Conservation (phyloP, 2,329 filamentous ascomycete genomes). For the Oidium heveae region DNA sequence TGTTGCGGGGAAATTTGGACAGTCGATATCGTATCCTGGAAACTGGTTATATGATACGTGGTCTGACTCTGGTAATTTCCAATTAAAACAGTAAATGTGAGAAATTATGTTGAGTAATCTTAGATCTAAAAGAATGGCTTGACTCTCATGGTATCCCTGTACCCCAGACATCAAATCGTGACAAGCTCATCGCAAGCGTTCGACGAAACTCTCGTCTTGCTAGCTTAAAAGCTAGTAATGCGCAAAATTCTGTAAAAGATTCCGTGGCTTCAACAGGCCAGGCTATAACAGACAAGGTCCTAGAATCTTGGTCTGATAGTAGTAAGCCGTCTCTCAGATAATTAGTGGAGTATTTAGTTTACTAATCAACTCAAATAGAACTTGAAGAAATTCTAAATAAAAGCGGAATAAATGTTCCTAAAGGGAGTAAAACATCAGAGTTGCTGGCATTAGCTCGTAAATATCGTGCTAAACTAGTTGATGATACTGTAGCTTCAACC, state of each 20-base stretch:
- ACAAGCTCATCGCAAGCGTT: constrained; percentile 69
- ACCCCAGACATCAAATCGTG: constrained; percentile 61
- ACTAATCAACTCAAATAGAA: constrained; percentile 17
- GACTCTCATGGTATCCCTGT: constrained; percentile 67
- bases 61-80: constrained; percentile 38
- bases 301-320: constrained; percentile 74
- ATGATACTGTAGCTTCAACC: constrained; percentile 32
- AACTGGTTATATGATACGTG: constrained; percentile 84
- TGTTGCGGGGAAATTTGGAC: constrained; percentile 45
- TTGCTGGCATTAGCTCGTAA: constrained; percentile 74
- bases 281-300: constrained; percentile 56
- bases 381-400: constrained; percentile 86
- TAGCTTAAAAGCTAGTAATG: constrained; percentile 38
- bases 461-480: constrained; percentile 47
- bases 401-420: constrained; percentile 70
- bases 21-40: constrained; percentile 68
- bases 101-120: background rate
- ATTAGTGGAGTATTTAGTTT: no score
- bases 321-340: constrained; percentile 14
- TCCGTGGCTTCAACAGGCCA: constrained; percentile 45
- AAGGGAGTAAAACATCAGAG: constrained; percentile 72
- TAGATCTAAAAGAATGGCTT: constrained; percentile 74
- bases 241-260: constrained; percentile 32
- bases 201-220: constrained; percentile 75
- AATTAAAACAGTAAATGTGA: no score